A percentile compares a stretch with the other conserved stretches of the same genome.
Conservation (phyloP, 257 asterid species). For the Sherardia arvensis region DNA sequence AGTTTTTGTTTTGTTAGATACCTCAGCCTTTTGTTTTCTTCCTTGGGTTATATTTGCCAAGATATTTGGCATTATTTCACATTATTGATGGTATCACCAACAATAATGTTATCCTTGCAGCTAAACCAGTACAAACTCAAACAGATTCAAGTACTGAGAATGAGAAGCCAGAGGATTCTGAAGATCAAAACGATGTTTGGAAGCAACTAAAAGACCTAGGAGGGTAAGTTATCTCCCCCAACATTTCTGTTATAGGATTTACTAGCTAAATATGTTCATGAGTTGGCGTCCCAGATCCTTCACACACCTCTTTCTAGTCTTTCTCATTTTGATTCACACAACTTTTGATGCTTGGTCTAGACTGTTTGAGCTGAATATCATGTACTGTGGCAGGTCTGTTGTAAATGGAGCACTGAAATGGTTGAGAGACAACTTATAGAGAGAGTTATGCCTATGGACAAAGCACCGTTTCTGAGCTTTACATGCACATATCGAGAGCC, state of each 20-base stretch:
- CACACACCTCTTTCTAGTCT: background rate
- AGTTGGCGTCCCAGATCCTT: too few relatives aligned
- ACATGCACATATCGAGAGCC: background rate
- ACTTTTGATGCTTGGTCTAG: background rate
- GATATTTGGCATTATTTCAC: background rate
- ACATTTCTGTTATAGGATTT: background rate
- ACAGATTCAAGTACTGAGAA: conserved; percentile 22
- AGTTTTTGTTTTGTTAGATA: background rate
- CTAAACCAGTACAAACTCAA: conserved; percentile 36
- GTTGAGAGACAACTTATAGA: conserved; percentile 61
- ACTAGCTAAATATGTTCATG: background rate
- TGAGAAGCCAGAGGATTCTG: conserved; percentile 32
- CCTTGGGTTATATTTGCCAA: background rate
- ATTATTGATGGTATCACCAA: background rate
- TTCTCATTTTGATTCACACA: background rate
- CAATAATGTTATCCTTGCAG: conserved; percentile 26
- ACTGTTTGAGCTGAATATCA: background rate
- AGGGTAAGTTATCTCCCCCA: conserved; percentile 44
- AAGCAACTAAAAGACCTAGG: conserved; percentile 69
- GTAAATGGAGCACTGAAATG: conserved; percentile 67
- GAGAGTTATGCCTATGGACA: background rate
- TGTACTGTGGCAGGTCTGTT: conserved; percentile 42
- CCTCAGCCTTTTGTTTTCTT: background rate
- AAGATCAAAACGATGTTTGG: conserved; percentile 55
- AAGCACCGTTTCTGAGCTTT: background rate